Base-by-base conservation (phyloP, 805 yeast genomes). In the Debaryomyces prosopidis region DNA sequence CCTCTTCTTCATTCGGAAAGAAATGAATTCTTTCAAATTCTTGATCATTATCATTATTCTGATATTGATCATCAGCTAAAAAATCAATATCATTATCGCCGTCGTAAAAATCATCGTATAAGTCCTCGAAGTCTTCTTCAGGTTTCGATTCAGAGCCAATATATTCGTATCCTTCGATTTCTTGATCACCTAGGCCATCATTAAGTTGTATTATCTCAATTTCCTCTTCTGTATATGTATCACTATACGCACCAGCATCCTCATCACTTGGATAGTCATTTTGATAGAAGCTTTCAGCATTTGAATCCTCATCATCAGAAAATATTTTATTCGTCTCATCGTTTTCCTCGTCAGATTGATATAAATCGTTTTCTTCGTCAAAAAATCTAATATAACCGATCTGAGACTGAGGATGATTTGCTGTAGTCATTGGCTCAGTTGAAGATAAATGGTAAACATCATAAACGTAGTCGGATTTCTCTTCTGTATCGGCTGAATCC, bases 191-290 rank as follows among this genome's bases (percentile, higher is more conserved):
- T 27, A 27, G 28, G 17, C 34, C 39, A 14, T 19, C 44, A 16
- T 30, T 11, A n/a, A 34, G 16, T 20, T 17, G 39, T 20, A 36
- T 12, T 36, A 16, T 19, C 9, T 36, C 39, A 16, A 15, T 16
- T n/a, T 17, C 39, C 8, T 37, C 40, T 28, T 37, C 20, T 8
- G 39, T 26, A 14, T 36, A 43, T 2, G 45, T 48, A 31, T 53
- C 59, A 28, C 61, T 50, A 18, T 39, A 50, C 3, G 48, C 57
- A 2, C 57, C 65, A 8, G 82, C 89, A 55, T 87, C 92, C 51
- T 89, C 97, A 58, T 91, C 97, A 38, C 89, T 96, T 0, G 98
- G 98, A 58, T 92, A 92, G 58, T 92, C 98, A 64, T 94, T 92
- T 55, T 82, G 81, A 61, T 92, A 92, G 58, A 84, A 91, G 44